Percentiles rank a stretch among this genome's conserved stretches.
Evolutionary conservation across 768 basidiomycete genomes (phyloP).

Genomic region (Boletus patriciae): DNA sequence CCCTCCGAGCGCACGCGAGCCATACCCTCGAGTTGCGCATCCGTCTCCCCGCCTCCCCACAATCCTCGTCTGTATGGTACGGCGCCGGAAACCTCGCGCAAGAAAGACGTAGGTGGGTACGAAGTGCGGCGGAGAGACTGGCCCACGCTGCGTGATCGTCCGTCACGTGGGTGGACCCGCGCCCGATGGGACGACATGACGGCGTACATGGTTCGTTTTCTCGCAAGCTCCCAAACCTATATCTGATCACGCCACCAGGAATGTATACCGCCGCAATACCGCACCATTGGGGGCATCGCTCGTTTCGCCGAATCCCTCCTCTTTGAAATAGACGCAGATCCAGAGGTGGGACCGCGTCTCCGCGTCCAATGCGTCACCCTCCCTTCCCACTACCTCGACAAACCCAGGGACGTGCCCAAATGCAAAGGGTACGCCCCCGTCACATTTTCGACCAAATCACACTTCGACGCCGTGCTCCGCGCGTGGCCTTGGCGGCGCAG

Average conservation of each 20-base stretch:
- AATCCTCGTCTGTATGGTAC: constrained; percentile 41
- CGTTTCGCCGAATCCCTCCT: constrained; percentile 45
- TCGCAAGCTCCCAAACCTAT: too few species aligned
- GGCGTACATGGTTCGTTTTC: constrained; percentile 57
- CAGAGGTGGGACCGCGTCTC: not conserved
- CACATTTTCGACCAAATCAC: constrained; percentile 44
- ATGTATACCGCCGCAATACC: constrained; percentile 58
- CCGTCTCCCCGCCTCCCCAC: constrained; percentile 40
- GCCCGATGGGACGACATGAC: constrained; percentile 64
- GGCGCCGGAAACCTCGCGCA: constrained; percentile 28
- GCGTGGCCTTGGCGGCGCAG: constrained; percentile 57
- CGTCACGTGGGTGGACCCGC: constrained; percentile 32
- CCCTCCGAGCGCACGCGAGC: constrained; percentile 50
- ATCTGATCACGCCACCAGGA: constrained; percentile 47
- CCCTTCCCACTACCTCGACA: constrained; percentile 65
- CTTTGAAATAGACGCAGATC: not conserved
- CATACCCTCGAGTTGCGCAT: constrained; percentile 61
- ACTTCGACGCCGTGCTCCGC: constrained; percentile 43
- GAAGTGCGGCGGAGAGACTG: constrained; percentile 61
- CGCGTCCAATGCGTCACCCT: constrained; percentile 55
- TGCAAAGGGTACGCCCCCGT: constrained; percentile 80
- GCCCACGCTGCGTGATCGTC: constrained; percentile 26
- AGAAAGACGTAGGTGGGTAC: constrained; percentile 51
- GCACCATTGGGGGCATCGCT: constrained; percentile 50
- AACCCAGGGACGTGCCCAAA: constrained; percentile 50